Percentiles rank a stretch among this genome's conserved stretches.
Conservation (phyloP, 2,329 filamentous ascomycete species). For the Alternaria gaisen region DNA sequence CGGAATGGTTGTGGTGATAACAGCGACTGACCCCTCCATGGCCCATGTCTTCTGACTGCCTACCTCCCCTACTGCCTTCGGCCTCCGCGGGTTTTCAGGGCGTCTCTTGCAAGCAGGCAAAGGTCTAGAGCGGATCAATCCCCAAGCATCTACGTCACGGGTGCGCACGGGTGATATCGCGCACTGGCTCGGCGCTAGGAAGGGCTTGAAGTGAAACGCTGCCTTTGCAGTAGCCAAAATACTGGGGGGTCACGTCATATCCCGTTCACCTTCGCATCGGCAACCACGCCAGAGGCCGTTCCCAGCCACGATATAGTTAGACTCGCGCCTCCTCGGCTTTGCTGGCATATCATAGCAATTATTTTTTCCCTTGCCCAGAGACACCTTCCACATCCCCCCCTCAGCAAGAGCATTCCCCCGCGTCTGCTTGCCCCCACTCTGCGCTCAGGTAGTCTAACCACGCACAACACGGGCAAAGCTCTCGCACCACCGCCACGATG, state of each 20-base stretch:
- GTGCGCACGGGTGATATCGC: slow-evolving; percentile 11
- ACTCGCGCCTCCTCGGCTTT: slow-evolving; percentile 1
- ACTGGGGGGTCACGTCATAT: slow-evolving; percentile 17
- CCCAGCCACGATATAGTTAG: slow-evolving; percentile 12
- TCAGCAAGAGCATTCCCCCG: slow-evolving; percentile 17
- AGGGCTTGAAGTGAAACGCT: slow-evolving; percentile 6
- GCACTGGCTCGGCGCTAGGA: slow-evolving; percentile 12
- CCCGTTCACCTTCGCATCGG: slow-evolving; percentile 7
- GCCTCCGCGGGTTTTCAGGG: slow-evolving; percentile 1
- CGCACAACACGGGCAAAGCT: slow-evolving; percentile 34
- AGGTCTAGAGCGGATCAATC: slow-evolving; percentile 9
- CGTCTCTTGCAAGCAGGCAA: background rate
- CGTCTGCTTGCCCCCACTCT: slow-evolving; percentile 38
- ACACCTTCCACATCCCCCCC: background rate
- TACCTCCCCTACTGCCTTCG: slow-evolving; percentile 3
- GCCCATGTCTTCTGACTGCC: background rate
- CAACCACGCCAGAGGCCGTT: background rate
- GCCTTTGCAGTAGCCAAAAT: slow-evolving; percentile 1
- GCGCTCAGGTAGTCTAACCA: slow-evolving; percentile 39
- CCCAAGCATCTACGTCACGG: slow-evolving; percentile 14
- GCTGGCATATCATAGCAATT: background rate
- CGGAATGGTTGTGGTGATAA: background rate
- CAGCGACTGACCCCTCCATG: background rate
- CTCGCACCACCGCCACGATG: slow-evolving; percentile 25
- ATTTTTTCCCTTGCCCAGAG: background rate